These are phyloP conservation scores for Durusdinium trenchii DNA, from an alignment of 73 alveolate species.

Conservation along the genomic window DNA sequence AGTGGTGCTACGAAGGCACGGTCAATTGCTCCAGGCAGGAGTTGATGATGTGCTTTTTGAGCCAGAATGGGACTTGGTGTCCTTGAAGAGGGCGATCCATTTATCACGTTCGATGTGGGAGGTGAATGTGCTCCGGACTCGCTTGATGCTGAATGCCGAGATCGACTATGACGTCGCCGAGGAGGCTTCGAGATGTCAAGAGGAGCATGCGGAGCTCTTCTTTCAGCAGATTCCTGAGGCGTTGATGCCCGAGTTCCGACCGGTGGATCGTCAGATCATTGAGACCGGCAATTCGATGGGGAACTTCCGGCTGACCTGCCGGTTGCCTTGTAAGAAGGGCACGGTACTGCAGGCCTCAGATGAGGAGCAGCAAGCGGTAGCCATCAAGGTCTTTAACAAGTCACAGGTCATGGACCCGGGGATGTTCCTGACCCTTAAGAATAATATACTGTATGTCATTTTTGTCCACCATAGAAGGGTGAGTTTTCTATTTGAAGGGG, in stretches of 20 bases:
- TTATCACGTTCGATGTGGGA: constrained; percentile 78
- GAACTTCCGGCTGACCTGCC: constrained; percentile 37
- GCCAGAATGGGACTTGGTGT: constrained; percentile 51
- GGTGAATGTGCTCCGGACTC: constrained; percentile 48
- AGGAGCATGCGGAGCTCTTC: constrained; percentile 54
- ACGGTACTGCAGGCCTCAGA: constrained; percentile 69
- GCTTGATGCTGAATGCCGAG: constrained; percentile 59
- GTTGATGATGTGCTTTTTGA: constrained; percentile 68
- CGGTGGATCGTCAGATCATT: constrained; percentile 37
- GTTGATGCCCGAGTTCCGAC: constrained; percentile 82
- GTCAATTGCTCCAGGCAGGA: constrained; percentile 47
- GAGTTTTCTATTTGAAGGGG: too few species aligned
- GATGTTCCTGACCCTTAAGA: too few species aligned
- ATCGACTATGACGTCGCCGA: constrained; percentile 67
- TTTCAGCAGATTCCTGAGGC: constrained; percentile 61
- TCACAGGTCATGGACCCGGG: constrained; percentile 70
- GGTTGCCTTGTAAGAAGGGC: constrained; percentile 67
- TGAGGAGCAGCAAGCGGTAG: constrained; percentile 65
- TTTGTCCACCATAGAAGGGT: too few species aligned
- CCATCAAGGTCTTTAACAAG: constrained; percentile 72
- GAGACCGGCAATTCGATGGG: constrained; percentile 80
- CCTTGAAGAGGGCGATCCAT: constrained; percentile 54
- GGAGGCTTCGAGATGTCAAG: constrained; percentile 47
- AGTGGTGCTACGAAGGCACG: constrained; percentile 39
- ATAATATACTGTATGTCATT: too few species aligned